Percentiles rank a stretch among this genome's conserved stretches.
These are phyloP conservation scores for Rhodotorula sphaerocarpa DNA, from an alignment of 768 basidiomycete genomes.

Conservation along the genomic window DNA sequence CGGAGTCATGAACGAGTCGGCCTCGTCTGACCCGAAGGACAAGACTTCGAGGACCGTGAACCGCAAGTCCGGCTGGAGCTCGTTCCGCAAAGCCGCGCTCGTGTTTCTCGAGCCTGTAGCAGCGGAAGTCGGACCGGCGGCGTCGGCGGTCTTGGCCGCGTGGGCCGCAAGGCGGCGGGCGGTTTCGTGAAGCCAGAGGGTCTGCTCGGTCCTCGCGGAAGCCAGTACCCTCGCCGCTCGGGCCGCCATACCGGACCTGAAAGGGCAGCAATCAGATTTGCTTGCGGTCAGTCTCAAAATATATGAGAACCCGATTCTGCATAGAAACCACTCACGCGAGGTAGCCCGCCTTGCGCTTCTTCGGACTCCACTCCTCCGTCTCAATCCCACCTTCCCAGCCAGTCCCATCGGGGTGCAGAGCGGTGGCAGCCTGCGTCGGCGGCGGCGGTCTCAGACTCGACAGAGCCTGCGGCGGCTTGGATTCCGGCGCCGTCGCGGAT, in stretches of 20 bases:
- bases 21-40: not conserved
- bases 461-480: no score
- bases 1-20: not conserved
- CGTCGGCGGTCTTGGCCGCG: no score
- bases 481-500: no score
- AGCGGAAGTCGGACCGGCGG: not conserved
- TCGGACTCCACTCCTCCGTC: not conserved
- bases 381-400: not conserved
- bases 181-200: slow-evolving; percentile 22
- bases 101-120: not conserved
- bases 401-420: no score
- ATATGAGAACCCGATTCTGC: no score
- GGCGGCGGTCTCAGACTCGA: not conserved
- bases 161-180: slow-evolving; percentile 3
- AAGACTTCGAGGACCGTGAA: not conserved
- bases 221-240: slow-evolving; percentile 1
- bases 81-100: no score
- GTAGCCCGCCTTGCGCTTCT: slow-evolving; percentile 3
- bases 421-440: not conserved
- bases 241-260: slow-evolving; percentile 1
- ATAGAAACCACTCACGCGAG: slow-evolving; percentile 1
- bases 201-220: slow-evolving; percentile 5
- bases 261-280: no score
- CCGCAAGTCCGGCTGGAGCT: not conserved
- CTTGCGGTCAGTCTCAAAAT: not conserved